Evolutionary conservation across 257 asterid species (phyloP), one percentile per base, ranked within the genome.

Genomic region (Coffea canephora): DNA sequence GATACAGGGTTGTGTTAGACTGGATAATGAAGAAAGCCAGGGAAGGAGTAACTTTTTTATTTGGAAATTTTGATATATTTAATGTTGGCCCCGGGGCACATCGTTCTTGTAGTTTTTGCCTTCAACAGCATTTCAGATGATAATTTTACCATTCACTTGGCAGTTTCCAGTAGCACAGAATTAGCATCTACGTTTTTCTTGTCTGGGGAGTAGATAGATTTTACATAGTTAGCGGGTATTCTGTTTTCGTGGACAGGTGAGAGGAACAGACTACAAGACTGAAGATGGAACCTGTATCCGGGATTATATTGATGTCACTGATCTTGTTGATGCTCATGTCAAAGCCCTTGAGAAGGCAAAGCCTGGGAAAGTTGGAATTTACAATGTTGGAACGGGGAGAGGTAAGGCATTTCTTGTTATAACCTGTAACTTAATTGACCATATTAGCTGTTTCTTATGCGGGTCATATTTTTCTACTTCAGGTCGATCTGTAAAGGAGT

Each of bases 401-500:
- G 98, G 97, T 91, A 82, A 55, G 59, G 69, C 75, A 54, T 71
- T 59, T 61, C 8, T 39, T 25, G 4, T 55, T 64, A 14, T 55
- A n/a, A 12, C 18, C 15, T 73, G 45, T 55, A 3, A 48, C 43
- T 75, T 71, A 66, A 73, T 59, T 70, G n/a, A 19, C 61, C 6
- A 25, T 14, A 19, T 43, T 57, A 48, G 57, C 39, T 25, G 27
- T 50, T 76, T 71, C 45, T 75, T 59, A 61, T 54, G 5, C 4
- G 36, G 13, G 2, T 54, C 12, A 54, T 77, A 69, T 46, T 25
- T 73, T 61, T 69, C 27, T 23, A 69, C 76, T 67, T 65, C 93
- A 91, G 99, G 99, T 36, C 86, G 97, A 82, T 95, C 99, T 54
- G 99, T 95, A 74, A 95, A 91, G 81, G 99, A 93, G 87, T 95